These are phyloP conservation scores for Phoma sp. DNA, from an alignment of 2,329 filamentous ascomycete genomes.

Conservation along the genomic window DNA sequence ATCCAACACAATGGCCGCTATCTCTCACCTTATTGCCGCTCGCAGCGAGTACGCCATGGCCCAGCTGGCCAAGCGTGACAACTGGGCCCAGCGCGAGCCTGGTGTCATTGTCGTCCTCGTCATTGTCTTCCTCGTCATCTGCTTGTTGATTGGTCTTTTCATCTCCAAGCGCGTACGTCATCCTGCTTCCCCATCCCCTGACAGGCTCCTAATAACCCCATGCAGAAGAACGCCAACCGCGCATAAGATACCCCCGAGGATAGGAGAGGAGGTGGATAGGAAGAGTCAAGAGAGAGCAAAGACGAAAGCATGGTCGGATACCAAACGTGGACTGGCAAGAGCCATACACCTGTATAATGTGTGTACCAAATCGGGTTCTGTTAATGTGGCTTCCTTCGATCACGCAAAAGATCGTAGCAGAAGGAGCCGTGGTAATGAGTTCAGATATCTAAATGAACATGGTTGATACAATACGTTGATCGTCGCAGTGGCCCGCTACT, in stretches of 20 bases:
- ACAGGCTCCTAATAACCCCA: neutral
- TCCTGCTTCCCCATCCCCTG: neutral
- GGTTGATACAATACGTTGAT: conserved; percentile 14
- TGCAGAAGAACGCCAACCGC: conserved; percentile 7
- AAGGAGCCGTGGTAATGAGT: conserved; percentile 42
- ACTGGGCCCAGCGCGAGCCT: conserved; percentile 63
- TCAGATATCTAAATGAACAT: conserved; percentile 31
- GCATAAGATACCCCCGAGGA: conserved; percentile 18
- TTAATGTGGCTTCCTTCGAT: conserved; percentile 27
- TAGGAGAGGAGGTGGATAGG: conserved; percentile 13
- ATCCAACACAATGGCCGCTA: conserved; percentile 44
- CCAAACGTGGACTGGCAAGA: conserved; percentile 17
- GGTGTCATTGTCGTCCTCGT: conserved; percentile 68
- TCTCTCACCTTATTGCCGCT: conserved; percentile 45
- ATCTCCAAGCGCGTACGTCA: conserved; percentile 52
- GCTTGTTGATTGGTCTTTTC: conserved; percentile 59
- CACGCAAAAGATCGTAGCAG: conserved; percentile 33
- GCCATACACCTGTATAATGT: conserved; percentile 36
- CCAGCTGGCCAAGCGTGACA: conserved; percentile 59
- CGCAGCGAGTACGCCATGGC: conserved; percentile 46
- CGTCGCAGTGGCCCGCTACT: conserved; percentile 2
- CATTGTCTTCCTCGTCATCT: conserved; percentile 63
- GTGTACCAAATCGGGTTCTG: conserved; percentile 22
- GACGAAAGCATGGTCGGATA: conserved; percentile 15
- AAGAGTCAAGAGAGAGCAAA: conserved; percentile 16